Conservation (phyloP, 169 alveolate species). For the Toxoplasma gondii region DNA sequence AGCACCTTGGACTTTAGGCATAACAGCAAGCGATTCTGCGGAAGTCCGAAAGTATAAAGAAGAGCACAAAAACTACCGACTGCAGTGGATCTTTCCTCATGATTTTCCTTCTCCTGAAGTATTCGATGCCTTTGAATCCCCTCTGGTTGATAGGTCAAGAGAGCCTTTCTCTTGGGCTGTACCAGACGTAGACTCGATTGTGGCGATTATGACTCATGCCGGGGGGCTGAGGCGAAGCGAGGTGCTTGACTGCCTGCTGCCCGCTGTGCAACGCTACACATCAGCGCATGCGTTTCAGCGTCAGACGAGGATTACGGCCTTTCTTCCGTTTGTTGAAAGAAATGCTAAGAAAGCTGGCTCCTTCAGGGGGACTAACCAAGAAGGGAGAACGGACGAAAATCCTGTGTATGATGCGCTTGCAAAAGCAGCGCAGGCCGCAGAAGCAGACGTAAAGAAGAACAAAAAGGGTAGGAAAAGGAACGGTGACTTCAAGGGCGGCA, state of each 20-base stretch:
- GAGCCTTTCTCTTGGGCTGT: conserved; percentile 68
- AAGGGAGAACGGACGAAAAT: not conserved
- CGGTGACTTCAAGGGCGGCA: not conserved
- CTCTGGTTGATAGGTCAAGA: conserved; percentile 51
- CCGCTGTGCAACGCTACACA: not conserved
- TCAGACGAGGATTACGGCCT: conserved; percentile 31
- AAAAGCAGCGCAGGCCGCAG: not conserved
- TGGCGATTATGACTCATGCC: conserved; percentile 8
- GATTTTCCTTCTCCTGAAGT: conserved; percentile 71
- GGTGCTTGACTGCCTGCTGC: conserved; percentile 26
- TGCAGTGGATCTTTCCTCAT: conserved; percentile 66
- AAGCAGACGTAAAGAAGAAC: not conserved
- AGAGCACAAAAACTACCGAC: conserved; percentile 61
- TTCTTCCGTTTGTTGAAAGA: not conserved
- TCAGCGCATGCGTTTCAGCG: not conserved
- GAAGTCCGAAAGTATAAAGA: conserved; percentile 56
- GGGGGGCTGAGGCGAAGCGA: not conserved
- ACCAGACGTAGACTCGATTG: conserved; percentile 30
- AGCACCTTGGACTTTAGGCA: conserved; percentile 41
- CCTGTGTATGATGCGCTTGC: not conserved
- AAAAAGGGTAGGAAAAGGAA: not conserved
- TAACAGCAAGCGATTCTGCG: conserved; percentile 45
- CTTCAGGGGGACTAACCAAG: not conserved
- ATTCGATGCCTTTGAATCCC: conserved; percentile 58
- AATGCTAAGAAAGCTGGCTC: not conserved